Evolutionary conservation across 78 protist species (phyloP).

Genomic region (Emiliania huxleyi): DNA sequence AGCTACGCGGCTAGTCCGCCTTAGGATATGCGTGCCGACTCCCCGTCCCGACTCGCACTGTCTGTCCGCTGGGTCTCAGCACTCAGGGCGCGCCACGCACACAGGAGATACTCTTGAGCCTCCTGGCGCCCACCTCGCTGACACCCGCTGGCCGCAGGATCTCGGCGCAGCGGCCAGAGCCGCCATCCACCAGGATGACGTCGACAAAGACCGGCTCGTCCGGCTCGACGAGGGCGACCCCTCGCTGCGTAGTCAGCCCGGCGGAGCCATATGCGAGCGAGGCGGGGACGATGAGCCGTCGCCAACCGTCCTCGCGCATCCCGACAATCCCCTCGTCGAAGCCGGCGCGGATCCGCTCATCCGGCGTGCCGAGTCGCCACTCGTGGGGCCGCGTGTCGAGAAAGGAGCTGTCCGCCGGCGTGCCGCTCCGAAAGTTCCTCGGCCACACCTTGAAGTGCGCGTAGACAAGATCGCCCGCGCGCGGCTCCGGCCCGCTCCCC

Average conservation of each 20-base stretch:
- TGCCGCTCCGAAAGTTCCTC: neutral
- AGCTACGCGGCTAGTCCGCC: no score
- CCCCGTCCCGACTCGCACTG: no score
- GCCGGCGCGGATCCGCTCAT: neutral
- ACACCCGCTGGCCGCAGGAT: neutral
- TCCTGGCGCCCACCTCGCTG: neutral
- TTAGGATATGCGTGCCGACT: no score
- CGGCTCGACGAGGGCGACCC: neutral
- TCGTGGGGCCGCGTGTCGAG: neutral
- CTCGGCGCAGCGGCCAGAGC: neutral
- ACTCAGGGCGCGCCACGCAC: neutral
- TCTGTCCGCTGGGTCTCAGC: no score
- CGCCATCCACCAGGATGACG: neutral
- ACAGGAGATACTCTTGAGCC: neutral
- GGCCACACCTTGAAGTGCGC: neutral
- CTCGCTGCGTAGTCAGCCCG: neutral
- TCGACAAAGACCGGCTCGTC: neutral
- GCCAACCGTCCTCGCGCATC: slow-evolving; percentile 18
- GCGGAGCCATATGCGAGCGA: neutral
- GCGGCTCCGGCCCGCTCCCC: neutral
- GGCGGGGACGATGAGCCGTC: neutral
- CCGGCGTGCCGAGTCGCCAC: neutral
- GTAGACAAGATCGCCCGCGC: neutral
- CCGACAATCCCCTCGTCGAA: neutral
- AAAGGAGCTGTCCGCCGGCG: neutral